These are phyloP conservation scores for Phytophthora ohioensis DNA, from an alignment of 352 stramenopile species.

Conservation along the genomic window DNA sequence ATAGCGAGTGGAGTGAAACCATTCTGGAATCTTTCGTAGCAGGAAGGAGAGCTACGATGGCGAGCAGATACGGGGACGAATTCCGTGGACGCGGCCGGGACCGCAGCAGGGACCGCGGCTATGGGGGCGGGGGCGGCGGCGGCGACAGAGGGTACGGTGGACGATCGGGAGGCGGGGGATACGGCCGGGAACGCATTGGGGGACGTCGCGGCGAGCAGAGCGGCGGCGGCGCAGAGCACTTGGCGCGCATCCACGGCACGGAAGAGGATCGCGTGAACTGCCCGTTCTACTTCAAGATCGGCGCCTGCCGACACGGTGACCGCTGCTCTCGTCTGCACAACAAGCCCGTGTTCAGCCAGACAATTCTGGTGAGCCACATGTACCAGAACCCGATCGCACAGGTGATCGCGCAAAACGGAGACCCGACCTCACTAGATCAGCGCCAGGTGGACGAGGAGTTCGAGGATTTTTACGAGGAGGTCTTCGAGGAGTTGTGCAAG, in stretches of 20 bases:
- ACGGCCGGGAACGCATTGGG: conserved; percentile 63
- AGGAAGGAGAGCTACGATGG: conserved; percentile 34
- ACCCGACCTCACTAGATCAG: conserved; percentile 86
- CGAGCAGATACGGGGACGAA: conserved; percentile 80
- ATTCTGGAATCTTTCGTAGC: conserved; percentile 52
- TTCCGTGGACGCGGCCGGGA: conserved; percentile 73
- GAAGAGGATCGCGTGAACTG: conserved; percentile 99
- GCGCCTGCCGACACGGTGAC: conserved; percentile 99
- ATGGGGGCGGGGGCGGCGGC: conserved; percentile 42
- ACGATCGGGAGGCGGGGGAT: conserved; percentile 53
- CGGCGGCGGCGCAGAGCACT: conserved; percentile 93
- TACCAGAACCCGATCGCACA: conserved; percentile 96
- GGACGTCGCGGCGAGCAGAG: conserved; percentile 69
- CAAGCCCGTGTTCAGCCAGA: conserved; percentile 98
- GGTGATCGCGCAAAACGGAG: conserved; percentile 90
- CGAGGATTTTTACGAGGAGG: conserved; percentile 97
- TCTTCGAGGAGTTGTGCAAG: conserved; percentile 99
- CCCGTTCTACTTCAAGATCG: conserved; percentile 99
- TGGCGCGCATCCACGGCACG: conserved; percentile 98
- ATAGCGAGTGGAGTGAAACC: conserved; percentile 40
- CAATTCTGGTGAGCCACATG: conserved; percentile 98
- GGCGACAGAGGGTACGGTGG: conserved; percentile 50
- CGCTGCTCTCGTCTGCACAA: conserved; percentile 98
- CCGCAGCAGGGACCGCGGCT: conserved; percentile 74
- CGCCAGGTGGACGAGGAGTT: conserved; percentile 96